A percentile compares a stretch with the other conserved stretches of the same genome.
Conservation (phyloP, 1,284 basidiomycete species). For the Leccinum angustisporum region DNA sequence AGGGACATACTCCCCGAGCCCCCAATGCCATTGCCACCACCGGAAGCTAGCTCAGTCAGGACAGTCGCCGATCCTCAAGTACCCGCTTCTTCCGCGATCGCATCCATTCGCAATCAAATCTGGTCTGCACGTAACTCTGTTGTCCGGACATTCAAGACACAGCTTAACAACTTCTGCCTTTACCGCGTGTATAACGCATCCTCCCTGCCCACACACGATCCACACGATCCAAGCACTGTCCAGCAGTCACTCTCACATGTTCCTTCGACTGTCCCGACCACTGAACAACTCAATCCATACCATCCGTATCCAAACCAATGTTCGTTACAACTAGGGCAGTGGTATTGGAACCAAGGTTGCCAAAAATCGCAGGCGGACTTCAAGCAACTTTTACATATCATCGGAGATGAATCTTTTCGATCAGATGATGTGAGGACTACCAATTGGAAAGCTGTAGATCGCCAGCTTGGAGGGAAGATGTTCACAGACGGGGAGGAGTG, state of each 20-base stretch:
- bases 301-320: background rate
- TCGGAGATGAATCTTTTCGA: background rate
- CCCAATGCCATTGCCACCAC: background rate
- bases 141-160: background rate
- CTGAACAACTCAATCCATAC: background rate
- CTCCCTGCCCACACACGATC: background rate
- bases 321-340: background rate
- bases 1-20: background rate
- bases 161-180: background rate
- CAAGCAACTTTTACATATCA: background rate
- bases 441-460: background rate
- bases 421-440: background rate
- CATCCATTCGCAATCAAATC: background rate
- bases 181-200: background rate
- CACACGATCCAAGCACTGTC: background rate
- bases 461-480: background rate
- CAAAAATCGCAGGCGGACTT: background rate
- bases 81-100: background rate
- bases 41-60: background rate
- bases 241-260: background rate
- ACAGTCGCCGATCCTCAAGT: background rate
- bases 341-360: constrained; percentile 1
- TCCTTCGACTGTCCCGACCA: background rate
- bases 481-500: background rate
- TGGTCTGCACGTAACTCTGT: background rate